Evolutionary conservation across 2,329 filamentous ascomycete species (phyloP).

Genomic region (Diaporthe australafricana): DNA sequence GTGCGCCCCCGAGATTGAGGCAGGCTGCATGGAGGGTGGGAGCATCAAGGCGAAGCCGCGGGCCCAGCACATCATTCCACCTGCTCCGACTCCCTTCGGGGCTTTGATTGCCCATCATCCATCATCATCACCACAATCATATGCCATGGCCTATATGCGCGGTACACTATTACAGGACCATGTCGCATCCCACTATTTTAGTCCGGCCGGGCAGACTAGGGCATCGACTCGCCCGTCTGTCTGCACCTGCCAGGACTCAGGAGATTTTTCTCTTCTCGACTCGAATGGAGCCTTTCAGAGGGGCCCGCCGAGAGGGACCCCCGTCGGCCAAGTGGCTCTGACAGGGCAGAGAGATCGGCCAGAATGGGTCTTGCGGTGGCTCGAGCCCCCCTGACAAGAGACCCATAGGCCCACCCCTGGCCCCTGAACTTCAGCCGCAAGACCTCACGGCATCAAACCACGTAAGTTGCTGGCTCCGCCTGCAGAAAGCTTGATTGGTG

Average conservation of each 20-base stretch:
- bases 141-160: constrained; percentile 20
- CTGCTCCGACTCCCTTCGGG: not conserved
- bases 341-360: constrained; percentile 26
- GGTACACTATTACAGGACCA: constrained; percentile 13
- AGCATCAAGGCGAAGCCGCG: constrained; percentile 2
- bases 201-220: not conserved
- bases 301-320: constrained; percentile 1
- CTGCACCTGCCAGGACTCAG: constrained; percentile 25
- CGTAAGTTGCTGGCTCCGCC: constrained; percentile 24
- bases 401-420: constrained; percentile 30
- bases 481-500: constrained; percentile 22
- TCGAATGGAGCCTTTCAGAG: constrained; percentile 6
- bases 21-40: not conserved
- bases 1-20: constrained; percentile 17
- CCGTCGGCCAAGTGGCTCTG: constrained; percentile 28
- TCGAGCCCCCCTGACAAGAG: constrained; percentile 32
- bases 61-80: constrained; percentile 6
- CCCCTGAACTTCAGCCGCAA: constrained; percentile 36
- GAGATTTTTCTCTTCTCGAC: constrained; percentile 26
- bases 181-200: constrained; percentile 10
- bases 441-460: constrained; percentile 30
- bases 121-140: constrained; percentile 16
- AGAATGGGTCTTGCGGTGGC: constrained; percentile 30
- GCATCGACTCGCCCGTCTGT: constrained; percentile 7
- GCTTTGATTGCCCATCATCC: not conserved